Base-by-base conservation (phyloP, 2,329 filamentous ascomycete species). In the Macrophomina tecta region DNA sequence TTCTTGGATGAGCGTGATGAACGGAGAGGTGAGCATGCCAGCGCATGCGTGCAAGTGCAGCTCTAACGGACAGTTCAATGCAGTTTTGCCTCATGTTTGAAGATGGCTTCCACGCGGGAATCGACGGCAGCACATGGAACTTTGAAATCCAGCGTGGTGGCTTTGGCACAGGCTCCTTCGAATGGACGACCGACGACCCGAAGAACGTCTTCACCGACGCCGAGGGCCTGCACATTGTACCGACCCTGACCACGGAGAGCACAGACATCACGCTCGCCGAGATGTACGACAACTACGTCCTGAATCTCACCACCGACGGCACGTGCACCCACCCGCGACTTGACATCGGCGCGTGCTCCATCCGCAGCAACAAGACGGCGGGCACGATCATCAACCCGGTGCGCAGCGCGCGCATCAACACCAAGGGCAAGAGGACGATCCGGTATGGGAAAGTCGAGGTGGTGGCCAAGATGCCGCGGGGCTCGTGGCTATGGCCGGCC, bases 51-150 rank as follows among this genome's bases (percentile, higher is more conserved):
- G 53, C 3, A 36, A 60, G 23, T 23, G 23, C n/a, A 34, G n/a
- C 23, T 9, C 30, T 34, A 55, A 36, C n/a, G 5, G 34, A 4
- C 5, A 2, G 11, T 9, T 14, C 42, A 45, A 18, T 8, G 8
- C n/a, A 84, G 75, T 84, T 85, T 73, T 86, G 84, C 72, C 75
- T 82, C n/a, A 73, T 86, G 4, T 76, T 82, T 45, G 79, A 83
- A 60, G 84, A 87, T 67, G 73, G 82, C 68, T 87, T 86, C 72
- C 74, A 77, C 18, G 45, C 36, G 12, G 62, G 52, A 1, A 75
- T 85, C 42, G 76, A 84, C 72, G 75, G 73, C 14, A 71, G 74
- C 53, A 72, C 83, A n/a, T 86, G 84, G 84, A 79, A 78, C 12
- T 80, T 82, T 67, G 82, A 85, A 69, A 79, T 84, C 30, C 79